Percentiles rank a stretch among this genome's conserved stretches.
phyloP scores from a whole-genome alignment of 192 early-diverging fungal species.

The Podila minutissima region DNA sequence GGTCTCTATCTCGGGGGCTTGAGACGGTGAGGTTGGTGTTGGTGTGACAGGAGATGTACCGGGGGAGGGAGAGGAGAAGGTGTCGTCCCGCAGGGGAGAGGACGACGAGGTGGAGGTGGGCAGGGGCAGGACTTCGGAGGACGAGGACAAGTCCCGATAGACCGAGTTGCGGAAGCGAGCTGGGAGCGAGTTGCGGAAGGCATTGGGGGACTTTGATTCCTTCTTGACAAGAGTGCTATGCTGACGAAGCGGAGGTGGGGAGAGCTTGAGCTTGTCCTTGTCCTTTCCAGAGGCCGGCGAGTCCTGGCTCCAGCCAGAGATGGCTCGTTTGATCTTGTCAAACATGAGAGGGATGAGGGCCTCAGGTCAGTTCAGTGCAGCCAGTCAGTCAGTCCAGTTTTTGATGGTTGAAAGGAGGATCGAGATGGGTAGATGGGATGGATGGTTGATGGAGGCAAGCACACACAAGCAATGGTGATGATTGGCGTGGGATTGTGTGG shows the following conservation, averaged over 20 bases:
- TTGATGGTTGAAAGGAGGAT: background rate
- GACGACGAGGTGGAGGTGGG: conserved; percentile 14
- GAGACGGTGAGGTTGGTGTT: background rate
- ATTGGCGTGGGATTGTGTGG: too few relatives aligned
- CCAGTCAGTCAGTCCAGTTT: background rate
- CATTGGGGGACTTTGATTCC: background rate
- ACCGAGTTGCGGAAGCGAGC: conserved; percentile 26
- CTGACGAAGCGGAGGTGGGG: background rate
- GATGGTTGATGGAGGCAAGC: background rate
- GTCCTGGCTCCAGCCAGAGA: conserved; percentile 42
- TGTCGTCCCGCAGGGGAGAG: background rate
- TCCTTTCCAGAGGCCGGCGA: conserved; percentile 8
- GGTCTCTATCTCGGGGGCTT: background rate
- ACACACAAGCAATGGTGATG: too few relatives aligned
- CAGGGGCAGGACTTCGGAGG: conserved; percentile 29
- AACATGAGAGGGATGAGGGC: conserved; percentile 20
- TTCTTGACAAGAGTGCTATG: conserved; percentile 5
- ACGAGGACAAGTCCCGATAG: conserved; percentile 12
- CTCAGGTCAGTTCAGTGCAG: background rate
- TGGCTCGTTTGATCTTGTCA: conserved; percentile 48
- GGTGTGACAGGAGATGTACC: background rate
- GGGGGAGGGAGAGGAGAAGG: background rate
- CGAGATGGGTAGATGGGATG: background rate
- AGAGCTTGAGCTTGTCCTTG: conserved; percentile 4
- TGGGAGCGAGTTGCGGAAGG: conserved; percentile 32